phyloP scores from a whole-genome alignment of 768 basidiomycete species.

The Lactarius psammicola region DNA sequence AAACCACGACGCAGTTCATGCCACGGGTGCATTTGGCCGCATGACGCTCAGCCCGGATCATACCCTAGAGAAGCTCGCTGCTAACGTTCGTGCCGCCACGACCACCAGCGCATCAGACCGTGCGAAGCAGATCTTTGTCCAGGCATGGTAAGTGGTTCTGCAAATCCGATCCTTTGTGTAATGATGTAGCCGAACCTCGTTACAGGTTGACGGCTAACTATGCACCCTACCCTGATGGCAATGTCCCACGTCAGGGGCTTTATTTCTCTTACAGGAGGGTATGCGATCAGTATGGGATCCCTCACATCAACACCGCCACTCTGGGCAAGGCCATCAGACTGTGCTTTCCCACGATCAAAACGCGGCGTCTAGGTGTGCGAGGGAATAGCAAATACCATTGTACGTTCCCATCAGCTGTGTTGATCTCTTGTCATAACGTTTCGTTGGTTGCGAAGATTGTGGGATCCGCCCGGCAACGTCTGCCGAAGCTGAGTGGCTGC shows the following conservation, averaged over 20 bases:
- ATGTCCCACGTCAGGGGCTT: conserved; percentile 89
- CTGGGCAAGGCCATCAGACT: conserved; percentile 92
- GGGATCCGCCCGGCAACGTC: conserved; percentile 90
- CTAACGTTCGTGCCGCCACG: conserved; percentile 83
- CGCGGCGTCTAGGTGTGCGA: conserved; percentile 84
- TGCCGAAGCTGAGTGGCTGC: conserved; percentile 87
- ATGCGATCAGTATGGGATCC: conserved; percentile 90
- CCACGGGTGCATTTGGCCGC: conserved; percentile 72
- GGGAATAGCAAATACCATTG: conserved; percentile 98
- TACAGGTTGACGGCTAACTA: conserved; percentile 84
- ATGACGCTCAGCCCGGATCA: conserved; percentile 78
- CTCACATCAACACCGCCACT: conserved; percentile 94
- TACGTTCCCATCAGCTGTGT: conserved; percentile 45
- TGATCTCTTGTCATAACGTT: conserved; percentile 26
- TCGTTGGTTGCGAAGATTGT: conserved; percentile 60
- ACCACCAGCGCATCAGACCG: conserved; percentile 89
- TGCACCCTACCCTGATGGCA: conserved; percentile 87
- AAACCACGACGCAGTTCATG: conserved; percentile 52
- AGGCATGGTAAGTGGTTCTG: conserved; percentile 68
- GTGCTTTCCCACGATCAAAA: conserved; percentile 95
- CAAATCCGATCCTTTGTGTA: conserved; percentile 16
- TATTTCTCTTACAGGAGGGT: conserved; percentile 91
- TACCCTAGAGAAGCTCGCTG: conserved; percentile 80
- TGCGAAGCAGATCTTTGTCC: conserved; percentile 90
- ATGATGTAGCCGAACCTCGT: conserved; percentile 23